Percentiles rank a stretch among this genome's conserved stretches.
phyloP scores from a whole-genome alignment of 495 filamentous ascomycete genomes.

The Daldinia concentrica region DNA sequence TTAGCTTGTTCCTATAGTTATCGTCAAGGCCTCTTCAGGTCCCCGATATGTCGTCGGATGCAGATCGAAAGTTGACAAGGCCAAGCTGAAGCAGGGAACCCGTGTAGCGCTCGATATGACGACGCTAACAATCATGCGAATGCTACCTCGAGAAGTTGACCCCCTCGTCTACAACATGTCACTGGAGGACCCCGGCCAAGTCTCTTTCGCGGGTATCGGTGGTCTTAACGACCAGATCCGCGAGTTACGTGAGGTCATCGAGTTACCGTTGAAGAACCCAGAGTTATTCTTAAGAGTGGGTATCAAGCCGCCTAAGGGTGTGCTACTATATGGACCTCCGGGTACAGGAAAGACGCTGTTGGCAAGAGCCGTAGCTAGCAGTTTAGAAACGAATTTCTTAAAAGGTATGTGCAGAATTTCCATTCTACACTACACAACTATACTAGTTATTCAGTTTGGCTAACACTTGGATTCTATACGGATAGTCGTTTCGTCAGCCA shows the following conservation, averaged over 20 bases:
- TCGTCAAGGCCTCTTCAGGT: constrained; percentile 91
- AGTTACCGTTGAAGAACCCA: constrained; percentile 97
- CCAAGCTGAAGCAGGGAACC: constrained; percentile 96
- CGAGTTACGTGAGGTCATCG: constrained; percentile 97
- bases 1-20: constrained; percentile 52
- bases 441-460: constrained; percentile 5
- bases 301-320: constrained; percentile 99
- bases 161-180: constrained; percentile 99
- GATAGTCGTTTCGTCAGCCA: constrained; percentile 97
- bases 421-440: constrained; percentile 9
- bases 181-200: constrained; percentile 94
- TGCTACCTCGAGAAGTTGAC: constrained; percentile 98
- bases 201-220: constrained; percentile 99
- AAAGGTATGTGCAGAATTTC: constrained; percentile 71
- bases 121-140: constrained; percentile 99
- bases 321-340: constrained; percentile 95
- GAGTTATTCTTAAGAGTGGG: constrained; percentile 96
- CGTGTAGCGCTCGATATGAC: constrained; percentile 99
- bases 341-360: constrained; percentile 98
- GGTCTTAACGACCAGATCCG: constrained; percentile 99
- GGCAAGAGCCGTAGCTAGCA: constrained; percentile 94
- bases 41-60: constrained; percentile 99
- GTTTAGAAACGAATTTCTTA: constrained; percentile 97
- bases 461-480: constrained; percentile 17
- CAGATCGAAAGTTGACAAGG: constrained; percentile 96